phyloP scores from a whole-genome alignment of 1,284 basidiomycete genomes.

The Polyporus tsugae region DNA sequence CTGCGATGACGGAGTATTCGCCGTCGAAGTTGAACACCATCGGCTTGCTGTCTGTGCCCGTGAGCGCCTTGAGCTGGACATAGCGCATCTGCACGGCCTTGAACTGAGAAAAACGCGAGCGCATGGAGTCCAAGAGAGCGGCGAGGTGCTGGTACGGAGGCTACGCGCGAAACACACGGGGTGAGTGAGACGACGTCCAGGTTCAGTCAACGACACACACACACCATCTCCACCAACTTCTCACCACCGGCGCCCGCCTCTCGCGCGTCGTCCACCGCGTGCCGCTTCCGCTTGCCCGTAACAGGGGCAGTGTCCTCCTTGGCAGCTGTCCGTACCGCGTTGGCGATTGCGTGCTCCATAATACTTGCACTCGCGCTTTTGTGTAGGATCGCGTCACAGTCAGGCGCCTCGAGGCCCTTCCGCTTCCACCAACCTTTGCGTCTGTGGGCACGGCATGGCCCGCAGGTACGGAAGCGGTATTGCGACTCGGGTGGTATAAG shows the following conservation, averaged over 20 bases:
- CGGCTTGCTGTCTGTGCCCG: conserved; percentile 26
- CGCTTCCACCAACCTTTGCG: conserved; percentile 22
- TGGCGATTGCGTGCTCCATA: neutral
- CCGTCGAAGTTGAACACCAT: conserved; percentile 58
- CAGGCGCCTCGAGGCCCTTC: neutral
- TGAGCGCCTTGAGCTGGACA: conserved; percentile 41
- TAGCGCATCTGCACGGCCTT: conserved; percentile 51
- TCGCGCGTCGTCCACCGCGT: neutral
- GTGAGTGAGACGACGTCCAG: neutral
- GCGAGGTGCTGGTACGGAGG: conserved; percentile 50
- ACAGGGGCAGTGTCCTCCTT: neutral
- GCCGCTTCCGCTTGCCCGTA: neutral
- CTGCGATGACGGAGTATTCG: conserved; percentile 60
- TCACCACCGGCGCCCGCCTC: neutral
- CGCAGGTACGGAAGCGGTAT: conserved; percentile 49
- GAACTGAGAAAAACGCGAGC: conserved; percentile 48
- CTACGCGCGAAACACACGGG: conserved; percentile 23
- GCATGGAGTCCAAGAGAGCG: conserved; percentile 48
- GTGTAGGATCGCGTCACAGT: neutral
- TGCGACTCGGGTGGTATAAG: conserved; percentile 45
- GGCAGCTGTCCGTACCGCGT: neutral
- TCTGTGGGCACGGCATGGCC: conserved; percentile 38
- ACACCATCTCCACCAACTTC: conserved; percentile 21
- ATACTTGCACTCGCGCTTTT: neutral
- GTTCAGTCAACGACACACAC: neutral